Evolutionary conservation across 1,139 yeast genomes (phyloP), one percentile per base, ranked within the genome.

Genomic region (Geotrichum cucujoidarum): DNA sequence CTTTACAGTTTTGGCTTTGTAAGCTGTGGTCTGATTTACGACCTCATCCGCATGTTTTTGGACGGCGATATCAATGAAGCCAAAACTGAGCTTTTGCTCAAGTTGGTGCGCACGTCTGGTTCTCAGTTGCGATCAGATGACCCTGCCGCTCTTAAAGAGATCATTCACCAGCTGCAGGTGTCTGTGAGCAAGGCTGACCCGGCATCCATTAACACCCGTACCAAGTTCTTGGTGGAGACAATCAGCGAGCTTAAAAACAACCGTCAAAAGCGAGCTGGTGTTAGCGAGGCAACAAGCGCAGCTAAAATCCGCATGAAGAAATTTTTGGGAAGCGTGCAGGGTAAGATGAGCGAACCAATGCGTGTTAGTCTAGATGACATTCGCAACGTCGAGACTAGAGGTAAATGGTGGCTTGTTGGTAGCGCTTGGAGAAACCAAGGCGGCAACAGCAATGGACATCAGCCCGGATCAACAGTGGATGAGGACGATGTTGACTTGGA

Each of bases 401-500:
- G 98, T 49, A 92, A 90, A 65, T 94, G 99, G 99, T 94, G 98
- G 99, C 73, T 92, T 38, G 90, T 94, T 32, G 98, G 99, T 40
- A 86, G 97, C 2, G 96, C 98, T 0, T 92, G 97, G 97, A 85
- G 80, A 40, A 68, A 64, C 41, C 53, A 53, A 2, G 34, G 62
- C 3, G 67, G 63, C 11, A 69, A 66, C 11, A 66, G 59, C 13
- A 60, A 58, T 29, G 20, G 11, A 13, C 45, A 11, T 17, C 21
- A 42, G 10, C 17, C 29, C 10, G 33, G 41, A 2, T 53, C 40
- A 1, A 18, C 35, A 21, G 17, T 32, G 10, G 40, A 45, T 5
- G 54, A 43, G 2, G 57, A 56, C 18, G 56, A 56, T 8, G 57
- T 55, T 4, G 68, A 63, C 43, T 55, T 51, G 8, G 57, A 47